A percentile compares a stretch with the other conserved stretches of the same genome.
These are phyloP conservation scores for Apodospora peruviana DNA, from an alignment of 495 filamentous ascomycete species.

Conservation along the genomic window DNA sequence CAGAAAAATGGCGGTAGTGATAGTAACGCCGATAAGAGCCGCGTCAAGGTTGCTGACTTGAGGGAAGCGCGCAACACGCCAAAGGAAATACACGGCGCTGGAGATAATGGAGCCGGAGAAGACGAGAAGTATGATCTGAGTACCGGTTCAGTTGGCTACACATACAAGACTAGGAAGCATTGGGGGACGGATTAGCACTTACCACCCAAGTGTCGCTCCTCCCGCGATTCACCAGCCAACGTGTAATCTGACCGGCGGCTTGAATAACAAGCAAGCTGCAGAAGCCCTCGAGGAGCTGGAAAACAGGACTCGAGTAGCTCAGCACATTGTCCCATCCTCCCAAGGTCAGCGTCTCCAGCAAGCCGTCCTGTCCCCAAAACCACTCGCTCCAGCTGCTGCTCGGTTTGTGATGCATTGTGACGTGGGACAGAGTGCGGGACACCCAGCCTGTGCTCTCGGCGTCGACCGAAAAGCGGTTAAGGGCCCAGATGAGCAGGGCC, in stretches of 20 bases:
- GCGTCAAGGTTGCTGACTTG: conserved; percentile 92
- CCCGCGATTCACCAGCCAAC: conserved; percentile 88
- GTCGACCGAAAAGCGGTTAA: conserved; percentile 91
- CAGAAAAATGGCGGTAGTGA: conserved; percentile 86
- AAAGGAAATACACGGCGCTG: conserved; percentile 92
- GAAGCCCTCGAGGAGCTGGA: conserved; percentile 92
- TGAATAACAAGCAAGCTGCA: conserved; percentile 95
- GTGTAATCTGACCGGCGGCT: conserved; percentile 87
- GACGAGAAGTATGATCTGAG: conserved; percentile 79
- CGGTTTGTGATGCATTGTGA: conserved; percentile 49
- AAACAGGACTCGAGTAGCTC: conserved; percentile 89
- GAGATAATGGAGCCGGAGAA: conserved; percentile 86
- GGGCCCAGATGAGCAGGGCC: conserved; percentile 83
- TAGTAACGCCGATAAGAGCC: conserved; percentile 81
- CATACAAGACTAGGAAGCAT: conserved; percentile 7
- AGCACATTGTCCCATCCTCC: conserved; percentile 86
- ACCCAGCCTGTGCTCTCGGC: conserved; percentile 71
- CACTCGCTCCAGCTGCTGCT: conserved; percentile 62
- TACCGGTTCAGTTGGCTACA: conserved; percentile 24
- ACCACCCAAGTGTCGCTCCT: conserved; percentile 97
- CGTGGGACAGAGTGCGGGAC: conserved; percentile 65
- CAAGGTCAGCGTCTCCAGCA: conserved; percentile 71
- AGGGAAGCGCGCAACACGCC: conserved; percentile 88
- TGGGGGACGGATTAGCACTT: conserved; percentile 28
- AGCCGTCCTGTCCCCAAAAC: conserved; percentile 75